Evolutionary conservation across 768 basidiomycete genomes (phyloP).

Genomic region (Leccinum sublutescens): DNA sequence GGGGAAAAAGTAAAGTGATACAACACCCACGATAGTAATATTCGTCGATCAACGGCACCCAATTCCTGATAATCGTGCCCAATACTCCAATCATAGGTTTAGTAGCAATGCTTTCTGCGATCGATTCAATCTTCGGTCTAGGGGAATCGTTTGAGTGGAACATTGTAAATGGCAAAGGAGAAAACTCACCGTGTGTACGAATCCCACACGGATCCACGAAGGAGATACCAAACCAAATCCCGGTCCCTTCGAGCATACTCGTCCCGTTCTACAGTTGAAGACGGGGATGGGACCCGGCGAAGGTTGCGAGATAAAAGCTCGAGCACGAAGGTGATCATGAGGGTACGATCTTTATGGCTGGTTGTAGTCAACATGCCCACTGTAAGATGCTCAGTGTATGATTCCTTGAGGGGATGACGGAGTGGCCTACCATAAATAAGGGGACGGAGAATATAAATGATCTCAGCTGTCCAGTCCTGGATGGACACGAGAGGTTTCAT

Average conservation of each 20-base stretch:
- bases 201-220: constrained; percentile 86
- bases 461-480: constrained; percentile 74
- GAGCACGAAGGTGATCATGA: constrained; percentile 62
- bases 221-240: constrained; percentile 79
- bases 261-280: constrained; percentile 61
- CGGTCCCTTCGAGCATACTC: constrained; percentile 84
- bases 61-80: constrained; percentile 71
- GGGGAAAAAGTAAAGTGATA: background rate
- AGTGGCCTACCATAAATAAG: constrained; percentile 65
- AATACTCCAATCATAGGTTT: constrained; percentile 68
- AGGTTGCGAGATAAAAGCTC: constrained; percentile 75
- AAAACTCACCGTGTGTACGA: constrained; percentile 63
- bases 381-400: constrained; percentile 8
- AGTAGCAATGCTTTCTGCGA: constrained; percentile 53
- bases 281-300: constrained; percentile 62
- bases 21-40: constrained; percentile 83
- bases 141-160: background rate
- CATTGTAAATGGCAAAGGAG: constrained; percentile 1
- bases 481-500: constrained; percentile 58
- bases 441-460: constrained; percentile 69
- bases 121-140: constrained; percentile 72
- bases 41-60: constrained; percentile 86
- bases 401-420: constrained; percentile 10
- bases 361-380: constrained; percentile 25
- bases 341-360: constrained; percentile 48